Conservation (phyloP, 768 basidiomycete genomes). For the Cystobasidium tubakii region DNA sequence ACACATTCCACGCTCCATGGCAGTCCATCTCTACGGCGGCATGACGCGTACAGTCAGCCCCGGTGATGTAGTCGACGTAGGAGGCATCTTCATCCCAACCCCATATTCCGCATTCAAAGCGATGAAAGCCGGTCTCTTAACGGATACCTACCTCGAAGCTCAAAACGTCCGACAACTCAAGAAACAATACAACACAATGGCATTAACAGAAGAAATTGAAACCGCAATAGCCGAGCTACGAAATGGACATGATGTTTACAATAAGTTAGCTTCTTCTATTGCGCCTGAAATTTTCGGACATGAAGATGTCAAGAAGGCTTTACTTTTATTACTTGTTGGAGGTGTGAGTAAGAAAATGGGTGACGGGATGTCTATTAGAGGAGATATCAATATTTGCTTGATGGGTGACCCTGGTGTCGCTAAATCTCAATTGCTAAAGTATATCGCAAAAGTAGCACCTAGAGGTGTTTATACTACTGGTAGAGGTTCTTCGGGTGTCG, state of each 20-base stretch:
- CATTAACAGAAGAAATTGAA: conserved; percentile 76
- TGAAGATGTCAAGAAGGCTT: conserved; percentile 91
- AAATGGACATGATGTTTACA: conserved; percentile 72
- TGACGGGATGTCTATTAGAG: conserved; percentile 98
- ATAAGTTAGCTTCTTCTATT: conserved; percentile 81
- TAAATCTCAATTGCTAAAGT: conserved; percentile 93
- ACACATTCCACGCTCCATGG: conserved; percentile 98
- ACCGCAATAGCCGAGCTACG: conserved; percentile 63
- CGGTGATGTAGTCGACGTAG: conserved; percentile 88
- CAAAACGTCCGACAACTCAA: conserved; percentile 90
- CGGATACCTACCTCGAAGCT: conserved; percentile 91
- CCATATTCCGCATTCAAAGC: conserved; percentile 98
- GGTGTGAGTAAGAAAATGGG: conserved; percentile 92
- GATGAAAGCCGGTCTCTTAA: conserved; percentile 87
- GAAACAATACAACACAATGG: conserved; percentile 94
- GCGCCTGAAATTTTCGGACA: conserved; percentile 99
- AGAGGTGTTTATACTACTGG: conserved; percentile 97
- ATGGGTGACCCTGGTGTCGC: conserved; percentile 99
- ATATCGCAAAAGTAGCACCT: conserved; percentile 96
- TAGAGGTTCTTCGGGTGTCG: conserved; percentile 95
- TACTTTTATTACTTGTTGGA: conserved; percentile 83
- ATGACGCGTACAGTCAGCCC: conserved; percentile 87
- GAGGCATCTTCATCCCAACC: conserved; percentile 94
- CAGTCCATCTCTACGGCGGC: conserved; percentile 83
- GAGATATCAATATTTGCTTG: conserved; percentile 91